Percentiles rank a stretch among this genome's conserved stretches.
Conservation (phyloP, 495 filamentous ascomycete species). For the Podospora fimiseda region DNA sequence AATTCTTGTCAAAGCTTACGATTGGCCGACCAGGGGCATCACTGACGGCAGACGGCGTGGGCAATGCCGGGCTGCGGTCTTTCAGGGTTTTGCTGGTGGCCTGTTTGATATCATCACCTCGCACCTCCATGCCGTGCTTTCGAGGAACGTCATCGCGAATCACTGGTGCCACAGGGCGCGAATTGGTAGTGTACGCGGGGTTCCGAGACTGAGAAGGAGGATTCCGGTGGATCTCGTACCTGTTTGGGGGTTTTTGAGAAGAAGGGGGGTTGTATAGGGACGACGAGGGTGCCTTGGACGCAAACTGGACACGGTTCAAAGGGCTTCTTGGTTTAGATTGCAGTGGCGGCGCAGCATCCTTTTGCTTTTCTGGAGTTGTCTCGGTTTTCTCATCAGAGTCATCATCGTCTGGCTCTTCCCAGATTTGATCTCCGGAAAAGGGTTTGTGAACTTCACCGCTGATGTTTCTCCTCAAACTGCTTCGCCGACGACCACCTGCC, state of each 20-base stretch:
- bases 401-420: slow-evolving; percentile 66
- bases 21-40: slow-evolving; percentile 79
- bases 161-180: slow-evolving; percentile 26
- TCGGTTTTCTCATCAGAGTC: slow-evolving; percentile 12
- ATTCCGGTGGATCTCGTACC: slow-evolving; percentile 70
- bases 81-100: slow-evolving; percentile 87
- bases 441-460: slow-evolving; percentile 53
- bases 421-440: slow-evolving; percentile 75
- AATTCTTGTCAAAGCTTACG: slow-evolving; percentile 82
- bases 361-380: slow-evolving; percentile 1
- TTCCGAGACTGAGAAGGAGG: slow-evolving; percentile 70
- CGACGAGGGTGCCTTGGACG: slow-evolving; percentile 27
- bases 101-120: slow-evolving; percentile 75
- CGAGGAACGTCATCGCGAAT: slow-evolving; percentile 34
- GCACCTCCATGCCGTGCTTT: slow-evolving; percentile 73
- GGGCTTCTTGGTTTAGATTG: slow-evolving; percentile 53
- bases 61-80: slow-evolving; percentile 77
- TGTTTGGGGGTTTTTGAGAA: slow-evolving; percentile 50
- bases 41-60: slow-evolving; percentile 79
- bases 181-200: slow-evolving; percentile 64
- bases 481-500: slow-evolving; percentile 31
- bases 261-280: slow-evolving; percentile 17
- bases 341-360: slow-evolving; percentile 25
- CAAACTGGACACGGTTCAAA: slow-evolving; percentile 48
- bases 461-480: slow-evolving; percentile 48